Evolutionary conservation across 164 flowering plant genomes (phyloP), one percentile per base, ranked within the genome.

Genomic region (Vitis rupestris): DNA sequence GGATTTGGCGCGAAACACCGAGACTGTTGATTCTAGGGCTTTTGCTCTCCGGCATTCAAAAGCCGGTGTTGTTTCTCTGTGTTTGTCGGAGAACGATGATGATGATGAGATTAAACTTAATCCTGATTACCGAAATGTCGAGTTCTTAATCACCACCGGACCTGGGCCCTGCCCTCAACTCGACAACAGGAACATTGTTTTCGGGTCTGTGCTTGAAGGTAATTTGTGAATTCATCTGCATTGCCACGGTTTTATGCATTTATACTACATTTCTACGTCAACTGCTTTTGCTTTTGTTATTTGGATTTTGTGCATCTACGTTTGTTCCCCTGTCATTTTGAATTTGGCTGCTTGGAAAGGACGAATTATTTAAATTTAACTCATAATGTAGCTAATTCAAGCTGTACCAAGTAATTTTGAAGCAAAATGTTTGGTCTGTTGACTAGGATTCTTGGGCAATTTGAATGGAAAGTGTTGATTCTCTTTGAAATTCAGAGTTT

Each of bases 91-190:
- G 84, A 95, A 92, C 74, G 99, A 95, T 65, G 99, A 95, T 72
- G 97, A 91, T 17, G 96, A 87, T 7, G 82, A 82, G 1, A 68
- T 88, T 13, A 95, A 87, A 85, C 80, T 95, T 9, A 87, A 90
- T 52, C 90, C 94, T 0, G 57, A 82, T 55, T 95, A 95, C 54
- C 83, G 89, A 57, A 95, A 92, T 75, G 99, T 92, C 2, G 98
- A 95, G 88, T 95, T 95, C 85, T 80, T 95, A 82, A 87, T 95
- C 61, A 95, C 99, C 1, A 92, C 99, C 3, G 99, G 99, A 6
- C 99, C 99, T 2, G 98, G 94, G 16, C 98, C 98, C 0, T 84
- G 90, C 71, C 98, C 98, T 4, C 81, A 90, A 76, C 91, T 95
- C 44, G 98, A 95, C 67, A 58, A 63, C 66, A 78, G 76, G 75